Conservation (phyloP, 306 rosid species). For the Myrica gale region DNA sequence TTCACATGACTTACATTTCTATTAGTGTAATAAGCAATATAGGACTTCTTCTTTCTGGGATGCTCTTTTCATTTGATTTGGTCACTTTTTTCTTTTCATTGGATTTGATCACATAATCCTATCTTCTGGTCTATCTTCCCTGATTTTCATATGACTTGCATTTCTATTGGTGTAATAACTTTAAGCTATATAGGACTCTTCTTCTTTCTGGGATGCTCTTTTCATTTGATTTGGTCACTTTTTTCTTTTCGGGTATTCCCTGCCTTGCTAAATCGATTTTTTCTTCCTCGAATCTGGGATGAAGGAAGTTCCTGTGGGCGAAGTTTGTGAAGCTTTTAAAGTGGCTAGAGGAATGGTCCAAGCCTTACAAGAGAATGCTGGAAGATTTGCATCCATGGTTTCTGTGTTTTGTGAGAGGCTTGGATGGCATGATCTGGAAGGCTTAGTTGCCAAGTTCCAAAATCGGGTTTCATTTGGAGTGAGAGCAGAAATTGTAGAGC, state of each 20-base stretch:
- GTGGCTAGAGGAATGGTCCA: conserved; percentile 99
- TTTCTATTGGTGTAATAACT: not conserved
- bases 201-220: conserved; percentile 15
- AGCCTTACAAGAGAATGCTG: conserved; percentile 94
- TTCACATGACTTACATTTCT: not conserved
- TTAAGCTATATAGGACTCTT: not conserved
- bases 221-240: conserved; percentile 15
- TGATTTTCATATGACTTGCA: not conserved
- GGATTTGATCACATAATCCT: conserved; percentile 1
- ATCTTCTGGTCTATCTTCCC: not conserved
- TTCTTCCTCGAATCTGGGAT: conserved; percentile 21
- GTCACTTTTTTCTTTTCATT: too few species aligned
- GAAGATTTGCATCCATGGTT: conserved; percentile 98
- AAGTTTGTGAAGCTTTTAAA: conserved; percentile 84
- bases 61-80: conserved; percentile 12
- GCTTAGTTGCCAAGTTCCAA: conserved; percentile 87
- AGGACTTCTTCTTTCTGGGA: conserved; percentile 8
- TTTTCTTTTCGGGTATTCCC: conserved; percentile 8
- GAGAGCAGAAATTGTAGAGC: conserved; percentile 92
- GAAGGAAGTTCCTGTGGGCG: conserved; percentile 86
- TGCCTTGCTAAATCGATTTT: conserved; percentile 17
- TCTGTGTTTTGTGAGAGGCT: conserved; percentile 92
- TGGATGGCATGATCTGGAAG: conserved; percentile 94
- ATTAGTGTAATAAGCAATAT: not conserved
- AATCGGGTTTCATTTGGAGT: conserved; percentile 97